Percentiles rank a stretch among this genome's conserved stretches.
Evolutionary conservation across 2,329 filamentous ascomycete species (phyloP).

Genomic region (Epichloe gansuensis): DNA sequence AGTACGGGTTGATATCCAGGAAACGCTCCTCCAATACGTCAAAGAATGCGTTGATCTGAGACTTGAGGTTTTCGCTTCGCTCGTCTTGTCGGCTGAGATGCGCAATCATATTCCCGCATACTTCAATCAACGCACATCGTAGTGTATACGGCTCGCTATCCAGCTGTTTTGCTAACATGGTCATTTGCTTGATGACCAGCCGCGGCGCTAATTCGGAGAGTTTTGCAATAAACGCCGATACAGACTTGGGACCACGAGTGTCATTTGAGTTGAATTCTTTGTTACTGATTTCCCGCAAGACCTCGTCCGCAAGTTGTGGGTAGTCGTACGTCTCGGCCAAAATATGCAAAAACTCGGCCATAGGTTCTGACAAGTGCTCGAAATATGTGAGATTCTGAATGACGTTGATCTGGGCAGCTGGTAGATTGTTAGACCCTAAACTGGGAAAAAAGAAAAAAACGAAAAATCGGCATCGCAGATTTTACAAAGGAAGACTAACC

Average conservation of each 20-base stretch:
- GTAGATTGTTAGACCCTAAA: conserved; percentile 14
- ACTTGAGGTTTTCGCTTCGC: conserved; percentile 82
- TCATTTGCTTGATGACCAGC: conserved; percentile 95
- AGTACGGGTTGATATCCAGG: conserved; percentile 93
- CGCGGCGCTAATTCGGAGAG: conserved; percentile 85
- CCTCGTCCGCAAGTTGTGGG: conserved; percentile 85
- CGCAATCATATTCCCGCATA: conserved; percentile 87
- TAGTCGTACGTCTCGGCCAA: conserved; percentile 96
- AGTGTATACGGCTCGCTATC: conserved; percentile 97
- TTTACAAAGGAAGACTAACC: conserved; percentile 37
- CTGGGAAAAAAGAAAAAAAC: too few relatives aligned
- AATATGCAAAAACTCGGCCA: conserved; percentile 97
- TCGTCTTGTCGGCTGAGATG: conserved; percentile 88
- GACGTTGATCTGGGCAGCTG: conserved; percentile 91
- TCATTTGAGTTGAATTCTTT: conserved; percentile 98
- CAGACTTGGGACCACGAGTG: conserved; percentile 86
- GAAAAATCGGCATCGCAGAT: neutral
- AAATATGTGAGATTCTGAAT: conserved; percentile 97
- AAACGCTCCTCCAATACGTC: conserved; percentile 94
- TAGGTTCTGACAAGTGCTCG: conserved; percentile 95
- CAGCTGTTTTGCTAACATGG: conserved; percentile 80
- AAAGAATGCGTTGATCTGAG: conserved; percentile 92
- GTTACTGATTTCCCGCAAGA: conserved; percentile 84
- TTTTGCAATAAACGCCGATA: conserved; percentile 85
- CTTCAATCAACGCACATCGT: conserved; percentile 85